Evolutionary conservation across 2,329 filamentous ascomycete genomes (phyloP), one percentile per base, ranked within the genome.

Genomic region (Monosporascus sp.): DNA sequence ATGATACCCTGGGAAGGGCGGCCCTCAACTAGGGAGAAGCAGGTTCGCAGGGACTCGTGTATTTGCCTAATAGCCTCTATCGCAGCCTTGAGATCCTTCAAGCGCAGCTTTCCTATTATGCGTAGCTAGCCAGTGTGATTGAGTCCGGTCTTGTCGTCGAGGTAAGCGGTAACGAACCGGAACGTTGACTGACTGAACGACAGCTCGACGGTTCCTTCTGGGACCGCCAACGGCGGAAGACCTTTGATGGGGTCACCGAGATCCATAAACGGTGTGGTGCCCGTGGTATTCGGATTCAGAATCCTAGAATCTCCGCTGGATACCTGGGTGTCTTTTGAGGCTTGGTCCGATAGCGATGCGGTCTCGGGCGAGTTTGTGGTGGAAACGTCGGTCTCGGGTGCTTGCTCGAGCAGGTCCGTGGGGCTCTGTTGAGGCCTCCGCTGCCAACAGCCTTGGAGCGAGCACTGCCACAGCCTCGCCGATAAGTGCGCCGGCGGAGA

Each of bases 101-200:
- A 40, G 3, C 56, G 48, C 0, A 78, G 27, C 1, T 50, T 41
- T 0, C 74, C 74, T 0, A 37, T 56, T 1, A 78, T 37, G 7
- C 62, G 56, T 43, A 64, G 61, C 1, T 53, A 58, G 2, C 61
- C 55, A 0, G 72, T 65, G 35, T 74, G 64, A 54, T 79, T 78
- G 51, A 70, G 72, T 1, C 70, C 67, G 0, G 67, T 72, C 19
- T 61, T 60, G 50, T 78, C 68, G 5, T 72, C 55, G 8, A 74
- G 20, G 5, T 62, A 65, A 9, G 58, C 56, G 7, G 54, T 54
- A 2, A 72, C 54, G 51, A 74, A 71, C 70, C 71, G 77, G 52
- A 75, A 73, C 2, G 72, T 62, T 1, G 68, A 66, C 56, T 76
- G 73, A 7, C 58, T 67, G 24, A 68, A 66, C 3, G 74, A 72